A percentile compares a stretch with the other conserved stretches of the same genome.
phyloP scores from a whole-genome alignment of 164 flowering plant species.

The Aristolochia californica region DNA sequence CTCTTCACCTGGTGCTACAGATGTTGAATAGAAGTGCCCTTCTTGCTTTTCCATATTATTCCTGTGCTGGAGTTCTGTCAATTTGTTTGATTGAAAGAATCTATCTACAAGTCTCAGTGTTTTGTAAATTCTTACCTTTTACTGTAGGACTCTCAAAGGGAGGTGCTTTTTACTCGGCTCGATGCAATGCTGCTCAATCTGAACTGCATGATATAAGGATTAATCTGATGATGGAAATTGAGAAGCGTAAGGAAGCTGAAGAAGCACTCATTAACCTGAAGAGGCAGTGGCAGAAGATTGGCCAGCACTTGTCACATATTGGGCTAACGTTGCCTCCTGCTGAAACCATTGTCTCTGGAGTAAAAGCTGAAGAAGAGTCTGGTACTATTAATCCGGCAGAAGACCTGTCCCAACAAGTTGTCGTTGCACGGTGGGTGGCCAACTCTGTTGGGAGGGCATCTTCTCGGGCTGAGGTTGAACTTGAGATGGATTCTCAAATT shows the following conservation, averaged over 20 bases:
- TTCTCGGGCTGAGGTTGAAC: constrained; percentile 27
- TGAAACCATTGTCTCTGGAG: constrained; percentile 1
- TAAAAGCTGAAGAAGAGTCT: neutral
- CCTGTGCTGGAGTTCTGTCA: too few relatives aligned
- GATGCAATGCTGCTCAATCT: constrained; percentile 2
- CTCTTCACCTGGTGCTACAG: too few relatives aligned
- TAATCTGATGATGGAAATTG: constrained; percentile 24
- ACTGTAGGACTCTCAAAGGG: constrained; percentile 10
- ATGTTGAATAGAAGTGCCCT: too few relatives aligned
- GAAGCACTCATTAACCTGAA: constrained; percentile 20
- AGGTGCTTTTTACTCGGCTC: constrained; percentile 4
- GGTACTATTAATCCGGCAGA: constrained; percentile 6
- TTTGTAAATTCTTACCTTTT: neutral
- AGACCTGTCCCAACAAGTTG: constrained; percentile 21
- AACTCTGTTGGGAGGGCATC: constrained; percentile 27
- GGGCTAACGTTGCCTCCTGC: constrained; percentile 23
- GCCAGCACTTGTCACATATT: constrained; percentile 12
- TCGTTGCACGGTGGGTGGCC: constrained; percentile 25
- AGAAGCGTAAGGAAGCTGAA: constrained; percentile 34
- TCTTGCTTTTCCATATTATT: too few relatives aligned
- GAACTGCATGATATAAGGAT: constrained; percentile 10
- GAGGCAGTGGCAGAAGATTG: constrained; percentile 25
- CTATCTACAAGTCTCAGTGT: too few relatives aligned
- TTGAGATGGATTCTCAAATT: constrained; percentile 18
- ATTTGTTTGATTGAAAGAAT: too few relatives aligned